phyloP scores from a whole-genome alignment of 2,329 filamentous ascomycete species.

The Bisporella sp. region DNA sequence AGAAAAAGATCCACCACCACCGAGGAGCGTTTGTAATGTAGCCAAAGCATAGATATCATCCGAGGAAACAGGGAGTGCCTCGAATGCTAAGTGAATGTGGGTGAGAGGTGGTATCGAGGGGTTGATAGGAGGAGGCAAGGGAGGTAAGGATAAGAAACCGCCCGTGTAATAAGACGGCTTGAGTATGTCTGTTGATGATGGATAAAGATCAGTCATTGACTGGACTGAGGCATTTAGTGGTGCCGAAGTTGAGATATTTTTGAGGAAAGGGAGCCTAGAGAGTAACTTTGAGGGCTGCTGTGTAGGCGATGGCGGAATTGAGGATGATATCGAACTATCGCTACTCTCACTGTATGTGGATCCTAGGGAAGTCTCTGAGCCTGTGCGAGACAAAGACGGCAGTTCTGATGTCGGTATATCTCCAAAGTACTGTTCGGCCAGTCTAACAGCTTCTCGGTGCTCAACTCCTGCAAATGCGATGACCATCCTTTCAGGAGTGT shows the following conservation, averaged over 20 bases:
- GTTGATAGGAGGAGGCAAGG: conserved; percentile 70
- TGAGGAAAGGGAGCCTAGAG: conserved; percentile 83
- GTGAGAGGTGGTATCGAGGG: conserved; percentile 75
- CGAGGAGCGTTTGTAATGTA: conserved; percentile 89
- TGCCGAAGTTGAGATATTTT: conserved; percentile 75
- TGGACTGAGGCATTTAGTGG: conserved; percentile 52
- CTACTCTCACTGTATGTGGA: conserved; percentile 30
- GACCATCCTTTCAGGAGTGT: conserved; percentile 83
- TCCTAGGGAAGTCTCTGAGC: conserved; percentile 49
- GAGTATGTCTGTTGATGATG: conserved; percentile 47
- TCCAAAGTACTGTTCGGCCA: conserved; percentile 83
- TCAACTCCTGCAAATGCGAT: conserved; percentile 90
- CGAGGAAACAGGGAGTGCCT: conserved; percentile 83
- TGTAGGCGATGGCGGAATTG: conserved; percentile 31
- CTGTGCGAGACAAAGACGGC: conserved; percentile 44
- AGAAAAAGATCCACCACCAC: conserved; percentile 92
- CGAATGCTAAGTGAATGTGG: conserved; percentile 93
- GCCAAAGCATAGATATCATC: conserved; percentile 95
- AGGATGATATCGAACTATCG: conserved; percentile 30
- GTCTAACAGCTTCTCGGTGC: conserved; percentile 69
- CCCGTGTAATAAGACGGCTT: conserved; percentile 80
- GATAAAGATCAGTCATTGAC: conserved; percentile 34
- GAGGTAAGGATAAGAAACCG: conserved; percentile 80
- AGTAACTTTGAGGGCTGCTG: conserved; percentile 60
- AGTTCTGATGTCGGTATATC: conserved; percentile 63